A percentile compares a stretch with the other conserved stretches of the same genome.
These are phyloP conservation scores for Mycena maculata DNA, from an alignment of 768 basidiomycete genomes.

Conservation along the genomic window DNA sequence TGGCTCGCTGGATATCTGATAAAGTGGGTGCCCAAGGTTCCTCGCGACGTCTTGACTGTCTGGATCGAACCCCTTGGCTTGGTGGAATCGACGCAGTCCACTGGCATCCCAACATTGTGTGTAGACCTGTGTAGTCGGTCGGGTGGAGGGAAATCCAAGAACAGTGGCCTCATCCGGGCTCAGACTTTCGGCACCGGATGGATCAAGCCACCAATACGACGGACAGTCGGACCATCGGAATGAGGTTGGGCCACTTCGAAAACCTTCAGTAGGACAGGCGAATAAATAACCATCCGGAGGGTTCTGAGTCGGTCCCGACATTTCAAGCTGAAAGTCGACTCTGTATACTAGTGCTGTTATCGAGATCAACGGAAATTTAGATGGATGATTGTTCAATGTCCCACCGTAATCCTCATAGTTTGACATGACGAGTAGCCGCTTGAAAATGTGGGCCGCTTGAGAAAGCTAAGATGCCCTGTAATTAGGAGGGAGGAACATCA, in stretches of 20 bases:
- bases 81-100: slow-evolving; percentile 15
- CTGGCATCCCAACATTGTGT: neutral
- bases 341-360: neutral
- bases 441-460: neutral
- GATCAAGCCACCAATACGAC: slow-evolving; percentile 6
- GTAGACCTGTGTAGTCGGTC: neutral
- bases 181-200: neutral
- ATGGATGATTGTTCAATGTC: neutral
- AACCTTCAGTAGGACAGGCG: neutral
- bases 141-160: neutral
- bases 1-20: neutral
- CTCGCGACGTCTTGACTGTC: slow-evolving; percentile 5
- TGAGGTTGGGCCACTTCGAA: neutral
- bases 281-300: neutral
- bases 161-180: neutral
- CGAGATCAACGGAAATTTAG: neutral
- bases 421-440: neutral
- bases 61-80: slow-evolving; percentile 20
- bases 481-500: too few relatives aligned
- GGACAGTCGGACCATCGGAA: neutral
- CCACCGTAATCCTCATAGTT: neutral
- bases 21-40: neutral
- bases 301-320: neutral
- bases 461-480: neutral
- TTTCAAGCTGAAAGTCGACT: neutral